phyloP scores from a whole-genome alignment of 768 basidiomycete species.

The Lactarius trivialis region DNA sequence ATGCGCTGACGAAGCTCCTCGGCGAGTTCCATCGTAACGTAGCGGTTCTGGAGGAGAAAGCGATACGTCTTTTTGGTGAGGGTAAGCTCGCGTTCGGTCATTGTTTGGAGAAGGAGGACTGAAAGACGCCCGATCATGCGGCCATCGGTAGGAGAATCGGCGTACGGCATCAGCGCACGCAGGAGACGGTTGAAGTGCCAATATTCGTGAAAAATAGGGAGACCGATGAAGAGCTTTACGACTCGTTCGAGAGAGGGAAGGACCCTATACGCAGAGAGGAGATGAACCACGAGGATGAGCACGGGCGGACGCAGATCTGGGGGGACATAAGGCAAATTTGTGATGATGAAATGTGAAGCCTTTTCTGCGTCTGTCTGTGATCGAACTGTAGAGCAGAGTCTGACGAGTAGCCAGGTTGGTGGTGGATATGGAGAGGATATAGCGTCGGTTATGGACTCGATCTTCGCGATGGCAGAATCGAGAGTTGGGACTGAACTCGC shows the following conservation, averaged over 20 bases:
- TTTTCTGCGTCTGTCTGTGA: constrained; percentile 40
- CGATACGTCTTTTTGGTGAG: constrained; percentile 11
- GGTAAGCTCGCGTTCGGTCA: constrained; percentile 16
- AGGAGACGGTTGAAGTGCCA: constrained; percentile 25
- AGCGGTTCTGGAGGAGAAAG: constrained; percentile 33
- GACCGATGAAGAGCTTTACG: constrained; percentile 30
- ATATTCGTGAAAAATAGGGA: constrained; percentile 23
- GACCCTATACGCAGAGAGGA: constrained; percentile 47
- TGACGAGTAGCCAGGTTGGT: constrained; percentile 53
- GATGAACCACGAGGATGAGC: constrained; percentile 40
- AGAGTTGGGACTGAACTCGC: neutral
- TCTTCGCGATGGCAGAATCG: constrained; percentile 1
- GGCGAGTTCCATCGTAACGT: constrained; percentile 45
- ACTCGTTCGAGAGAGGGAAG: constrained; percentile 41
- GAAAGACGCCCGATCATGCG: constrained; percentile 6
- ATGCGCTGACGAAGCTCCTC: constrained; percentile 41
- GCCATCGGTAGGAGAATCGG: constrained; percentile 8
- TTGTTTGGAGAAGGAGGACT: constrained; percentile 12
- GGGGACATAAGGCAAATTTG: constrained; percentile 33
- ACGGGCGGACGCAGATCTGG: constrained; percentile 36
- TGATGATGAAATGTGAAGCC: constrained; percentile 38
- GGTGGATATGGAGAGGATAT: neutral
- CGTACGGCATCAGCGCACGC: constrained; percentile 12
- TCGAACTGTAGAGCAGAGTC: constrained; percentile 43
- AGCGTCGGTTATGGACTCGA: neutral